A percentile compares a stretch with the other conserved stretches of the same genome.
These are phyloP conservation scores for Brassica juncea DNA, from an alignment of 345 rosid species.

Conservation along the genomic window DNA sequence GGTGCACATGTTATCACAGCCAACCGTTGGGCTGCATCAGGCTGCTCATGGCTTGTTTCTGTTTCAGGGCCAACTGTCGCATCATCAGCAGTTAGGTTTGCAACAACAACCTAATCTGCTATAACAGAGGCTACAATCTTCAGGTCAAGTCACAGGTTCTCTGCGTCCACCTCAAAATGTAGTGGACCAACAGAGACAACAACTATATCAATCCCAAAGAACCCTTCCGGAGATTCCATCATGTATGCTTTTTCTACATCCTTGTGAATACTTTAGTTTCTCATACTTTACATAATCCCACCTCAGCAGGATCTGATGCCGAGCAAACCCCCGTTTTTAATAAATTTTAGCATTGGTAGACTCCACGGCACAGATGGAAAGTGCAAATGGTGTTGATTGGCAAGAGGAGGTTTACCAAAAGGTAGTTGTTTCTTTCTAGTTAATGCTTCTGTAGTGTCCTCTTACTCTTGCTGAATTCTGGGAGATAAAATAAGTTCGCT, in stretches of 20 bases:
- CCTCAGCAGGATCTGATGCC: neutral
- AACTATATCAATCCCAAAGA: constrained; percentile 28
- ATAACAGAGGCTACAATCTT: constrained; percentile 73
- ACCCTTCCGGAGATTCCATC: constrained; percentile 71
- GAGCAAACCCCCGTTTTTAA: constrained; percentile 13
- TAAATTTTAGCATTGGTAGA: constrained; percentile 66
- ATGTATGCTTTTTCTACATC: constrained; percentile 47
- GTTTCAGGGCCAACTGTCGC: constrained; percentile 78
- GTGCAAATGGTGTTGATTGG: constrained; percentile 74
- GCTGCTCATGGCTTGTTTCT: constrained; percentile 61
- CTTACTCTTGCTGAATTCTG: neutral
- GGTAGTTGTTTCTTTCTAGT: constrained; percentile 44
- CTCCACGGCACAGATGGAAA: constrained; percentile 71
- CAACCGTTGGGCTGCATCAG: constrained; percentile 65
- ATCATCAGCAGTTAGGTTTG: constrained; percentile 76
- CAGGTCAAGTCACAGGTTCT: constrained; percentile 64
- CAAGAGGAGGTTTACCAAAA: constrained; percentile 88
- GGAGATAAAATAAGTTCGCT: neutral
- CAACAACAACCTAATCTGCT: constrained; percentile 68
- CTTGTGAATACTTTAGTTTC: constrained; percentile 16
- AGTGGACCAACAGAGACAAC: neutral
- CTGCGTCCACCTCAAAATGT: constrained; percentile 76
- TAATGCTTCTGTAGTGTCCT: neutral
- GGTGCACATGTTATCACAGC: constrained; percentile 66
- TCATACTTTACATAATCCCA: constrained; percentile 3